Evolutionary conservation across 441 rosid genomes (phyloP).

Genomic region (Lepidium campestre): DNA sequence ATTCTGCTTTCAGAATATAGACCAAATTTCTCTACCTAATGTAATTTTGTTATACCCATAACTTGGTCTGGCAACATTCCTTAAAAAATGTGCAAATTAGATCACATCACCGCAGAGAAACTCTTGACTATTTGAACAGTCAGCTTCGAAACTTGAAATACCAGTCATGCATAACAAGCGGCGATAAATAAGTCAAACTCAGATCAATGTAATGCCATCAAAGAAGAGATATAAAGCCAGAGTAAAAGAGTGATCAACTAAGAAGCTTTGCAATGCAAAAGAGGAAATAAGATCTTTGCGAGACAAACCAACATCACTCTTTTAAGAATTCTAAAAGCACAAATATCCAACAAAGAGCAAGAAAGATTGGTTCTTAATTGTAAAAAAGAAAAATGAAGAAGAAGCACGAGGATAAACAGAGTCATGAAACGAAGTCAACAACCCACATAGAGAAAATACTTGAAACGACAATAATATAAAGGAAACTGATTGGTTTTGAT

Average conservation of each 20-base stretch:
- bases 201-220: not conserved
- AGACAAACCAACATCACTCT: constrained; percentile 10
- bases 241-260: not conserved
- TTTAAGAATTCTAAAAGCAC: not conserved
- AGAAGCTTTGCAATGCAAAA: not conserved
- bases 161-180: not conserved
- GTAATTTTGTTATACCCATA: too few relatives aligned
- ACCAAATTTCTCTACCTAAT: too few relatives aligned
- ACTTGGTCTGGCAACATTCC: too few relatives aligned
- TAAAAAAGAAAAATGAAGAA: not conserved
- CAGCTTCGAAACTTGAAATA: not conserved
- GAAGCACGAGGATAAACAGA: not conserved
- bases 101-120: too few relatives aligned
- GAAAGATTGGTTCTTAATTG: not conserved
- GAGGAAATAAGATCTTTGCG: not conserved
- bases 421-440: constrained; percentile 11
- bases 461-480: not conserved
- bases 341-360: constrained; percentile 12
- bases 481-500: not conserved
- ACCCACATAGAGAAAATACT: constrained; percentile 18
- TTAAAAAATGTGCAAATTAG: too few relatives aligned
- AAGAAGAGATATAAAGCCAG: not conserved
- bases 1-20: too few relatives aligned
- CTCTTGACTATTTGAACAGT: not conserved
- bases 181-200: not conserved